Conservation (phyloP, 1,284 basidiomycete genomes). For the Rhodofomes roseus region DNA sequence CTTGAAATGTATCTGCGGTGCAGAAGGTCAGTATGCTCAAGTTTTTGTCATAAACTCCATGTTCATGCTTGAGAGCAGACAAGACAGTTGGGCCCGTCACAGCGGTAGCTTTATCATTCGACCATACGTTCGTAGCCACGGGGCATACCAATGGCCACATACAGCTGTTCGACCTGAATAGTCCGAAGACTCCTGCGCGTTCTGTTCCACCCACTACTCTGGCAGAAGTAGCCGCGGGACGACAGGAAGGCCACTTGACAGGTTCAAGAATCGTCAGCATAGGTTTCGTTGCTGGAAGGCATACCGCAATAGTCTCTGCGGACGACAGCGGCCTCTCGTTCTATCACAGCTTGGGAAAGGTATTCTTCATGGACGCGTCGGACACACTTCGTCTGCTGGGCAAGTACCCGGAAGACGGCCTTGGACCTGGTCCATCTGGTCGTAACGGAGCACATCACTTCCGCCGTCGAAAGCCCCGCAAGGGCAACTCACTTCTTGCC, state of each 20-base stretch:
- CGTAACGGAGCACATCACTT: conserved; percentile 15
- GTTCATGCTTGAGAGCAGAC: conserved; percentile 33
- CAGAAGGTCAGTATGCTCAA: conserved; percentile 61
- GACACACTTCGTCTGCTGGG: conserved; percentile 95
- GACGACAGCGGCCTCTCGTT: conserved; percentile 93
- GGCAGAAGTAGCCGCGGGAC: conserved; percentile 69
- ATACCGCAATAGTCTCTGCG: conserved; percentile 91
- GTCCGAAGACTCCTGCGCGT: conserved; percentile 64
- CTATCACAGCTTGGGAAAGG: conserved; percentile 93
- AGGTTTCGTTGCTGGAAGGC: conserved; percentile 89
- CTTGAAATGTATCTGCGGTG: conserved; percentile 75
- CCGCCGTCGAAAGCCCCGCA: conserved; percentile 32
- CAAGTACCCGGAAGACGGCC: conserved; percentile 71
- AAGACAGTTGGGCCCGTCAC: conserved; percentile 79
- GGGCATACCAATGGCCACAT: conserved; percentile 88
- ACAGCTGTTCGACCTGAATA: conserved; percentile 81
- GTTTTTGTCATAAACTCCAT: not conserved
- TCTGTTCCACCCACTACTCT: conserved; percentile 71
- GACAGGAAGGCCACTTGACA: conserved; percentile 88
- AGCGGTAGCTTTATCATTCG: conserved; percentile 86
- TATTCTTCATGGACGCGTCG: conserved; percentile 92
- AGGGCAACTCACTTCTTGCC: conserved; percentile 65
- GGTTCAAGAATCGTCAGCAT: conserved; percentile 87
- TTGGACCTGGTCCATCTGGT: conserved; percentile 5
- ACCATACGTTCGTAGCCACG: conserved; percentile 90